phyloP scores from a whole-genome alignment of 805 yeast species.

The Nakazawaea sp. region DNA sequence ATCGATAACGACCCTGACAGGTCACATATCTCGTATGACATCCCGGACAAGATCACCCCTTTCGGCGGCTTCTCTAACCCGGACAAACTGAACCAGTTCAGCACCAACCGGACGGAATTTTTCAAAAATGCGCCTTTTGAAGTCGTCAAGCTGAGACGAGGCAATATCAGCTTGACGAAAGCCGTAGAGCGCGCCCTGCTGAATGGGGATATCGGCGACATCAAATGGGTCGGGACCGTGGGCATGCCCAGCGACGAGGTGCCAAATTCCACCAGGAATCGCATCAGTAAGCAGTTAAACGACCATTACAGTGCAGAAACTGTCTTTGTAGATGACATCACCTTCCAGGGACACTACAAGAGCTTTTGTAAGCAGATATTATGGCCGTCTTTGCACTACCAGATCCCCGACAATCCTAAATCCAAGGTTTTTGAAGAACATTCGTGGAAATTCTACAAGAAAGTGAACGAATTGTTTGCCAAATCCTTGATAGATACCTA shows the following conservation, averaged over 20 bases:
- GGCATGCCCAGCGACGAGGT: conserved; percentile 88
- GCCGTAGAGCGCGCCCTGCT: conserved; percentile 62
- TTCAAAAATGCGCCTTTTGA: conserved; percentile 67
- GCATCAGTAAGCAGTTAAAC: conserved; percentile 42
- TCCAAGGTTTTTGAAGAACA: conserved; percentile 94
- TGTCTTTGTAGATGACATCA: conserved; percentile 68
- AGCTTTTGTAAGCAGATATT: conserved; percentile 89
- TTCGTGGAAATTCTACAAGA: conserved; percentile 81
- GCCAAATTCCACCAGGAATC: conserved; percentile 44
- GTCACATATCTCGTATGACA: neutral
- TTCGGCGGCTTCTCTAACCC: conserved; percentile 74
- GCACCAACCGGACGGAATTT: conserved; percentile 24
- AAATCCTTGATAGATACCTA: conserved; percentile 63
- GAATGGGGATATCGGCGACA: conserved; percentile 24
- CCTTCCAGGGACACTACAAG: conserved; percentile 85
- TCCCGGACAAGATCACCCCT: conserved; percentile 37
- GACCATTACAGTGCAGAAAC: conserved; percentile 52
- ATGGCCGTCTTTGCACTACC: conserved; percentile 94
- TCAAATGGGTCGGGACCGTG: conserved; percentile 82
- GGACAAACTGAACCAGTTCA: conserved; percentile 25
- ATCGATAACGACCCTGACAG: conserved; percentile 2
- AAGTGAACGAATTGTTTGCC: conserved; percentile 73
- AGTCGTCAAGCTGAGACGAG: conserved; percentile 60
- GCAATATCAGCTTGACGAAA: conserved; percentile 85
- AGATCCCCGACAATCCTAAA: conserved; percentile 91